Evolutionary conservation across 2,329 filamentous ascomycete species (phyloP), one percentile per base, ranked within the genome.

Genomic region (Aureobasidium musti): DNA sequence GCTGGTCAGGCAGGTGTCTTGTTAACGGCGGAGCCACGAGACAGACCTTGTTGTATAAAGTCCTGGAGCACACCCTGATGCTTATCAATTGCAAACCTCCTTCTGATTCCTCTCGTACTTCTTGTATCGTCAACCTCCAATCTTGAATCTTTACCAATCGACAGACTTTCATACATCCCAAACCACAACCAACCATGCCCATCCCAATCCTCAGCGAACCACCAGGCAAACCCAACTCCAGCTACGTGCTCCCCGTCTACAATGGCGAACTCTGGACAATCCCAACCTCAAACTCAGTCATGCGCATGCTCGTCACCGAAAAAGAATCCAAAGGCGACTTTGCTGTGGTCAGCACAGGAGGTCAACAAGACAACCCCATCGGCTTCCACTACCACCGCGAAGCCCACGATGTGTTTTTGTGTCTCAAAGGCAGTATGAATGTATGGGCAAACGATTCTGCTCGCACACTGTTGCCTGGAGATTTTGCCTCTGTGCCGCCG

Each of bases 371-470:
- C 54, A 41, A 60, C 13, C 64, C 64, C 6, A 66, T 66, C 35
- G 84, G 84, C 0, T 87, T 86, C 70, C 84, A 87, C 73, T 85
- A 80, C 70, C 85, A 87, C 70, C 78, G 79, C 37, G 79, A 86
- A 60, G 82, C 84, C 0, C 84, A 86, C 69, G 84, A 86, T 71
- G 80, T 86, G 4, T 87, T 86, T 70, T 74, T 86, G 2, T 82
- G 83, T 21, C 79, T 82, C 3, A 84, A 86, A 71, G 85, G 84
- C 0, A 81, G 73, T 65, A 70, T 86, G 68, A 86, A 85, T 69
- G 74, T 87, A 6, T 87, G 83, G 82, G 84, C 82, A n/a, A 82
- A 82, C n/a, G 82, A 86, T 54, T 78, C 83, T 69, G 84, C 82
- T 66, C 76, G 83, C 23, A 80, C 82, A 60, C 77, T 87, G 77